phyloP scores from a whole-genome alignment of 805 yeast genomes.

The Metschnikowia colocasiae region DNA sequence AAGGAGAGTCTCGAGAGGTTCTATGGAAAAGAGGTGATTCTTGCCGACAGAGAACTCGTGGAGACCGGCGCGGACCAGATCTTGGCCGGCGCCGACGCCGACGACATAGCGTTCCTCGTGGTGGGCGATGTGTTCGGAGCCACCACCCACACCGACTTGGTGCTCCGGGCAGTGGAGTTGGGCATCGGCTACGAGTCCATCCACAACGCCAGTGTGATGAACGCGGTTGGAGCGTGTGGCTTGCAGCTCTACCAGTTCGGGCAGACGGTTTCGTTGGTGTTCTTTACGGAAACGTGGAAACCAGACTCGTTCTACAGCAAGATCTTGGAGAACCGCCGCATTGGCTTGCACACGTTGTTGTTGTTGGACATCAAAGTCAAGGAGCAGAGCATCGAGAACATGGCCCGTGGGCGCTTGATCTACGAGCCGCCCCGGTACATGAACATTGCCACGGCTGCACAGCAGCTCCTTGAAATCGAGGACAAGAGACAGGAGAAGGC shows the following conservation, averaged over 20 bases:
- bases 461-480: conserved; percentile 84
- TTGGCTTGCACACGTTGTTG: conserved; percentile 88
- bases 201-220: conserved; percentile 97
- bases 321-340: conserved; percentile 79
- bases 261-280: conserved; percentile 94
- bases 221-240: conserved; percentile 98
- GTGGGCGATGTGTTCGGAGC: conserved; percentile 99
- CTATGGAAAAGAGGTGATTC: conserved; percentile 77
- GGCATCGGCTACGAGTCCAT: conserved; percentile 74
- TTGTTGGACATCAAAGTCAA: conserved; percentile 92
- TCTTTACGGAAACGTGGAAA: conserved; percentile 92
- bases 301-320: conserved; percentile 94
- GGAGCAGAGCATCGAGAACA: conserved; percentile 90
- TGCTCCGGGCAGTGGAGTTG: conserved; percentile 84
- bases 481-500: conserved; percentile 71
- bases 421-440: conserved; percentile 97
- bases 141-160: conserved; percentile 93
- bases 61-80: conserved; percentile 86
- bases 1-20: conserved; percentile 69
- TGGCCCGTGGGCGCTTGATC: conserved; percentile 87
- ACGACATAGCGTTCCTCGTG: conserved; percentile 89
- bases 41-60: conserved; percentile 94
- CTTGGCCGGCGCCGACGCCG: conserved; percentile 67
- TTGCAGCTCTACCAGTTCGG: conserved; percentile 93
- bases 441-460: conserved; percentile 86